Evolutionary conservation across 306 rosid species (phyloP), one percentile per base, ranked within the genome.

Genomic region (Trichosanthes cucumerina): DNA sequence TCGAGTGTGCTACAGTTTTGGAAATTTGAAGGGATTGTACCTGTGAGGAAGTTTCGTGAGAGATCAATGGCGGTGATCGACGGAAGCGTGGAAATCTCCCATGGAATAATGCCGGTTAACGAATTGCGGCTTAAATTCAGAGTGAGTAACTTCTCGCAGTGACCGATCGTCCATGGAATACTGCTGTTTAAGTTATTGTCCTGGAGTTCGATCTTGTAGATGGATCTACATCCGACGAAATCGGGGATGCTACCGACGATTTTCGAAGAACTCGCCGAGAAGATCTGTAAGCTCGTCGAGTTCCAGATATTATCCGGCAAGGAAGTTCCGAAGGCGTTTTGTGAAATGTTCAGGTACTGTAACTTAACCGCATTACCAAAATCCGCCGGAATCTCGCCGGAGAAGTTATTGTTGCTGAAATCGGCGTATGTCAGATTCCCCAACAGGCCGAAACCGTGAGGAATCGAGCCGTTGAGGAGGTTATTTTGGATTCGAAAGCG

Each of bases 141-240:
- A 52, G 57, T 73, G 18, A 91, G 57, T 12, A 95, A 85, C 81
- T 86, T 89, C 74, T 88, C 91, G 66, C 99, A 95, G 83, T 95
- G 93, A 0, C 91, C 89, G 4, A 95, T 84, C n/a, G 91, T 91
- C 99, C 97, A 88, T 0, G 99, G 99, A 18, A 95, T 88, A 38
- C 58, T 77, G 5, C 96, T 90, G 68, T 83, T 88, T 15, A 95
- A 79, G 0, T 57, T 58, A 58, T 95, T 95, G 1, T 79, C 90
- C 24, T 91, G 93, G 16, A 95, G 75, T 75, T 95, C 97, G 46
- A 95, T 87, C 81, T 68, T 86, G 87, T 91, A 92, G 6, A 92
- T 38, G 41, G 73, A 79, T 44, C 56, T 68, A 79, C 97, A 95
- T 0, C 93, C 93, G 8, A 88, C 44, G 81, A 95, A 92, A 43